Evolutionary conservation across 2,329 filamentous ascomycete species (phyloP), one percentile per base, ranked within the genome.

Genomic region (Parafenestella ontariensis): DNA sequence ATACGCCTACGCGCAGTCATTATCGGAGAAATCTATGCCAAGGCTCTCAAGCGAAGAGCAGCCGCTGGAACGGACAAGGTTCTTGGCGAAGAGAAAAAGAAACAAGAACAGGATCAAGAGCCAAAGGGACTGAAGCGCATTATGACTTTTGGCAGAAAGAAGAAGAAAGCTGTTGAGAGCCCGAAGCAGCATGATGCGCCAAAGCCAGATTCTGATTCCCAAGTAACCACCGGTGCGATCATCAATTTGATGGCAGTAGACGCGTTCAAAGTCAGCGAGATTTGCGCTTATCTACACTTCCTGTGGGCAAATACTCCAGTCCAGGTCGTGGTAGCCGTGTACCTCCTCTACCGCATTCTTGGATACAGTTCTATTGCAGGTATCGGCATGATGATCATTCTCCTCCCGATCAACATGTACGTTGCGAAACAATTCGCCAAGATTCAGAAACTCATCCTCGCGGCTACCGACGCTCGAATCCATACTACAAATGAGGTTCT

Each of bases 191-290:
- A 71, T 20, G 57, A 59, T 34, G 54, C 62, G 15, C 64, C 68
- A 23, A 67, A 70, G 44, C 58, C 69, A 0, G 65, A 67, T 13
- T 72, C 74, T 15, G 88, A 92, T 58, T 85, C 89, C 53, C 92
- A 96, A 78, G 94, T 92, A 34, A 97, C 95, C 57, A 84, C 96
- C 46, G 95, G 96, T 59, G 96, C 95, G n/a, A 97, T 99, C 69
- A 99, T 99, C 80, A 99, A 98, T 76, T 82, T 99, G 62, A 99
- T 99, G 95, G 96, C 95, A 10, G 96, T 99, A 36, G 96, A 99
- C 80, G 97, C 94, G 43, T 98, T 98, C 86, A 99, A 99, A 79
- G 92, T 99, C 50, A 90, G 91, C 58, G 95, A 99, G 73, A 89
- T 96, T 54, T 95, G 92, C 33, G 90, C 94, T 0, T 99, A 99